Base-by-base conservation (phyloP, 2,329 filamentous ascomycete species). In the Aureobasidium melanogenum region DNA sequence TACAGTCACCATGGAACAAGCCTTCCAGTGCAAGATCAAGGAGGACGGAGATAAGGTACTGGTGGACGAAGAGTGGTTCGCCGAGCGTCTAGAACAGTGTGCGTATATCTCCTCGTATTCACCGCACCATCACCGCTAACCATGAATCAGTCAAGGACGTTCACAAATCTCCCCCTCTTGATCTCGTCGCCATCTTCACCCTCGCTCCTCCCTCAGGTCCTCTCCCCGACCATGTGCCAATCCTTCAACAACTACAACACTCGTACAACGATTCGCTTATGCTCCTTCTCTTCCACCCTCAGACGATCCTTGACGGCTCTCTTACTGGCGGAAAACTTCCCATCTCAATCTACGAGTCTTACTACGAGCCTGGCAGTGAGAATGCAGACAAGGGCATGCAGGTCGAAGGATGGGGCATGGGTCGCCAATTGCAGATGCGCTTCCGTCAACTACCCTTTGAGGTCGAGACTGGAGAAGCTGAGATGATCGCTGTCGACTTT, bases 401-500 rank as follows among this genome's bases (percentile, higher is more conserved):
- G 68, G 88, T 93, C 76, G 87, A 89, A 65, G 88, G 90, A 65
- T 79, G 78, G 72, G 81, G 71, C 34, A 52, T 66, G 51, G 64
- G 64, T 28, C 56, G 61, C 22, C 63, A 84, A 36, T 72, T 85
- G 26, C 83, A 81, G 55, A 80, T 94, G 63, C 88, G 84, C 69
- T 97, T 97, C 74, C 84, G 87, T 63, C 88, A 95, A 70, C 76
- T 97, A 10, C 84, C 88, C 1, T 97, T 94, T 73, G 88, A 88
- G 0, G 86, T 97, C 1, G 94, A 97, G 76, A 96, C 92, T 0
- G 91, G 90, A 10, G 92, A 97, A 73, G 92, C 92, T 1, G 94
- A 99, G 74, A 97, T 97, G 91, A 97, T 99, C 66, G 89, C 89
- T 67, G 89, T 99, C 69, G 91, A 97, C 74, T 96, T 92, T 66